Evolutionary conservation across 352 stramenopile genomes (phyloP), one percentile per base, ranked within the genome.

Genomic region (Phytophthora nicotianae): DNA sequence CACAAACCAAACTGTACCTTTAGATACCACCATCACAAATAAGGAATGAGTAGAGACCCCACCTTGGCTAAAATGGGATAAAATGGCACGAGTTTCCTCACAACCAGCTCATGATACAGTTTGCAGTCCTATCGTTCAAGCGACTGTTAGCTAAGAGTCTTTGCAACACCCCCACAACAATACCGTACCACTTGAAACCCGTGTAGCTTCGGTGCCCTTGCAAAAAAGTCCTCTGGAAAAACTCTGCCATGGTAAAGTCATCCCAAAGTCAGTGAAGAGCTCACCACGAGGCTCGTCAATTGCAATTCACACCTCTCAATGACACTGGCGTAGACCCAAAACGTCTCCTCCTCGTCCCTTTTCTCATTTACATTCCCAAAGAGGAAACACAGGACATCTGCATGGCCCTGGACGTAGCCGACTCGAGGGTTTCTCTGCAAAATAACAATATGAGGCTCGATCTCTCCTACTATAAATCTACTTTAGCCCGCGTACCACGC

Each of bases 341-440:
- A 92, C 13, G 83, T 55, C 40, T 90, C 81, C 54, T 89, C 83
- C 45, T 83, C 67, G 26, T 75, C 53, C 3, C 52, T 48, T 23
- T 60, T 54, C 11, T 57, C 48, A 19, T 80, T 77, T 19, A 73
- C 70, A 50, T 83, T 75, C 3, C 76, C 79, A 27, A 92, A 45
- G 16, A 92, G 50, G 48, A 90, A 92, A 47, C 83, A 90, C 29
- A 92, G 48, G 1, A 92, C 65, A 23, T 92, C 83, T 26, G 79
- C 81, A 35, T 92, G 83, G 41, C 83, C 83, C 51, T 92, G 83
- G 1, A 92, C 79, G 51, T 92, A 92, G 0, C 83, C 83, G n/a
- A 92, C 77, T 21, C 81, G 76, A 33, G 77, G 68, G 46, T 90
- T 92, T 29, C 81, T 65, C 78, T 90, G 35, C 21, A 50, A 16